Conservation (phyloP, 352 stramenopile genomes). For the Globisporangium cylindrosporum region DNA sequence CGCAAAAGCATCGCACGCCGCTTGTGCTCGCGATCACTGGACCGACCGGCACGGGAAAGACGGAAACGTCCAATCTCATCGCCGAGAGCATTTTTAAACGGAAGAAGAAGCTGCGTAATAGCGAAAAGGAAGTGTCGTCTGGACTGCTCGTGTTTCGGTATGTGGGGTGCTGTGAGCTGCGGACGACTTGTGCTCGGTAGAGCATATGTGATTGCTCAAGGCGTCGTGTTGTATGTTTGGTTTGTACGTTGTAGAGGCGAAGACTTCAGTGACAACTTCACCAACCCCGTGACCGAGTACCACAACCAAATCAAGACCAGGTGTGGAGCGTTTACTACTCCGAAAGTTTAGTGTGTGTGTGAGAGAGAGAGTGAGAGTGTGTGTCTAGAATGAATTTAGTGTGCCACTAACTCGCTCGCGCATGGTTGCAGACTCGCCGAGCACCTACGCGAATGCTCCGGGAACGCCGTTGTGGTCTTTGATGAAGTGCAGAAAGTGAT, state of each 20-base stretch:
- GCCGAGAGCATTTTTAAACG: constrained; percentile 82
- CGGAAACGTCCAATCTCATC: constrained; percentile 84
- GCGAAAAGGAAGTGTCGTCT: constrained; percentile 58
- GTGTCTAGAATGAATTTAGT: no score
- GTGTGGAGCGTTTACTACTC: constrained; percentile 18
- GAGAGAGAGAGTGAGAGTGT: no score
- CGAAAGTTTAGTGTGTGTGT: no score
- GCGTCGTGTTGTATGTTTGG: background rate
- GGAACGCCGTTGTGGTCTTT: constrained; percentile 88
- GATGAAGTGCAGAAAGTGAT: constrained; percentile 92
- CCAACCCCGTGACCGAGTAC: constrained; percentile 78
- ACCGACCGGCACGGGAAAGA: constrained; percentile 90
- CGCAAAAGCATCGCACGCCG: constrained; percentile 57
- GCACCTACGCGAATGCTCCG: constrained; percentile 75
- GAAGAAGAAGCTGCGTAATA: constrained; percentile 67
- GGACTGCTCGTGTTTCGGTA: constrained; percentile 46
- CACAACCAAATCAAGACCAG: constrained; percentile 83
- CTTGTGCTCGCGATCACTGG: constrained; percentile 88
- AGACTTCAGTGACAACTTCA: constrained; percentile 84
- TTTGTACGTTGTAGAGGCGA: constrained; percentile 46
- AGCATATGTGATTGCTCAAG: no score
- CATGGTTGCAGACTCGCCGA: constrained; percentile 53
- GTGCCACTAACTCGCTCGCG: background rate
- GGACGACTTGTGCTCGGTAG: background rate
- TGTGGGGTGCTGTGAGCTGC: background rate